Evolutionary conservation across 164 flowering plant genomes (phyloP).

Genomic region (Malania oleifera): DNA sequence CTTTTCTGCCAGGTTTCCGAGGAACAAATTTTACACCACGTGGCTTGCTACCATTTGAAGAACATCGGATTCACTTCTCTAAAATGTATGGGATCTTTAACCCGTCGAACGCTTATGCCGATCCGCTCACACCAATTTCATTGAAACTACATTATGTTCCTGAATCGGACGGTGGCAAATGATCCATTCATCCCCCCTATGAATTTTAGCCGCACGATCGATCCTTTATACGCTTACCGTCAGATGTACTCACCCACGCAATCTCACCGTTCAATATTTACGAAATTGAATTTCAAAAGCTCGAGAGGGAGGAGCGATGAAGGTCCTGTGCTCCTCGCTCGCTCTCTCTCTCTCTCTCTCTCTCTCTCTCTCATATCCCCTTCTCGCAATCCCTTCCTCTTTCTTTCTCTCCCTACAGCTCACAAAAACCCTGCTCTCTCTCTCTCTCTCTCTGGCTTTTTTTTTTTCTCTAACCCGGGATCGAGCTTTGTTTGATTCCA

Average conservation of each 20-base stretch:
- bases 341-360: conserved; percentile 10
- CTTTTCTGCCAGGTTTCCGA: background rate
- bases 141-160: background rate
- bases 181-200: conserved; percentile 18
- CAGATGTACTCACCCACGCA: conserved; percentile 14
- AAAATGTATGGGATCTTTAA: too few species aligned
- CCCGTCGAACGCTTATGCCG: too few species aligned
- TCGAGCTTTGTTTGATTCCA: conserved; percentile 1
- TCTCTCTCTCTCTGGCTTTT: background rate
- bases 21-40: too few species aligned
- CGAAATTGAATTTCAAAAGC: conserved; percentile 61
- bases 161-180: conserved; percentile 31
- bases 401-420: conserved; percentile 11
- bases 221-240: conserved; percentile 15
- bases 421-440: background rate
- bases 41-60: too few species aligned
- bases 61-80: too few species aligned
- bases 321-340: conserved; percentile 5
- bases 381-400: conserved; percentile 15
- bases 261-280: conserved; percentile 47
- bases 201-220: conserved; percentile 44
- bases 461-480: background rate
- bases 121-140: conserved; percentile 4
- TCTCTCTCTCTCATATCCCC: conserved; percentile 6
- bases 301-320: conserved; percentile 50